A percentile compares a stretch with the other conserved stretches of the same genome.
Evolutionary conservation across 148 eudicot species (phyloP).

Genomic region (Camellia lanceoleosa): DNA sequence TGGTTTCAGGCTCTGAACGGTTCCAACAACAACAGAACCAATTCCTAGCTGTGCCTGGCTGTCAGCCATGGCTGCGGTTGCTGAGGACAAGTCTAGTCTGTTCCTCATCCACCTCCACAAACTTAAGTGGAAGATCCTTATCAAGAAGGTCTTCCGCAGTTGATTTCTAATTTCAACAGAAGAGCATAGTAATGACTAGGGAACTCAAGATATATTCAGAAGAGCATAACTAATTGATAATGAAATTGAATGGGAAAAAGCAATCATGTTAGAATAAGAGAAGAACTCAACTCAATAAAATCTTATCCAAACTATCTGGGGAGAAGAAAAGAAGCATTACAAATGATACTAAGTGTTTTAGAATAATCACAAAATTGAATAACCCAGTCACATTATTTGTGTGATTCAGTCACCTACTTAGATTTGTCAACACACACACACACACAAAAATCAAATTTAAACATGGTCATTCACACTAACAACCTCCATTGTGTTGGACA

Average conservation of each 20-base stretch:
- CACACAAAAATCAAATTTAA: too few relatives aligned
- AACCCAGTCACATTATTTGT: not conserved
- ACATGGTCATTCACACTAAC: too few relatives aligned
- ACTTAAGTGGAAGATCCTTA: constrained; percentile 81
- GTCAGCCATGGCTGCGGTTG: constrained; percentile 95
- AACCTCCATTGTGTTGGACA: too few relatives aligned
- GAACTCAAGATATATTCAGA: not conserved
- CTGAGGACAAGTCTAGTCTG: constrained; percentile 79
- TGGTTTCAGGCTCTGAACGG: constrained; percentile 92
- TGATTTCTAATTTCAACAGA: constrained; percentile 48
- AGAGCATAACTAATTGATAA: not conserved
- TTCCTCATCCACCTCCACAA: constrained; percentile 96
- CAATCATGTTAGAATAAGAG: not conserved
- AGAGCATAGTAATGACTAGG: constrained; percentile 2
- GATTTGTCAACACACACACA: not conserved
- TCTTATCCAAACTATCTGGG: not conserved
- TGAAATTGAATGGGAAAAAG: not conserved
- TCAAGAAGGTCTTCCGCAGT: constrained; percentile 77
- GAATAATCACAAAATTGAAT: not conserved
- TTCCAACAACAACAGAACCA: constrained; percentile 88
- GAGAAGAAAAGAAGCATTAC: not conserved
- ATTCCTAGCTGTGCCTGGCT: constrained; percentile 96
- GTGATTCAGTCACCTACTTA: not conserved
- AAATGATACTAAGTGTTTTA: not conserved
- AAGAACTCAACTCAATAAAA: not conserved